Evolutionary conservation across 148 eudicot species (phyloP), one percentile per base, ranked within the genome.

Genomic region (Dianthus caryophyllus): DNA sequence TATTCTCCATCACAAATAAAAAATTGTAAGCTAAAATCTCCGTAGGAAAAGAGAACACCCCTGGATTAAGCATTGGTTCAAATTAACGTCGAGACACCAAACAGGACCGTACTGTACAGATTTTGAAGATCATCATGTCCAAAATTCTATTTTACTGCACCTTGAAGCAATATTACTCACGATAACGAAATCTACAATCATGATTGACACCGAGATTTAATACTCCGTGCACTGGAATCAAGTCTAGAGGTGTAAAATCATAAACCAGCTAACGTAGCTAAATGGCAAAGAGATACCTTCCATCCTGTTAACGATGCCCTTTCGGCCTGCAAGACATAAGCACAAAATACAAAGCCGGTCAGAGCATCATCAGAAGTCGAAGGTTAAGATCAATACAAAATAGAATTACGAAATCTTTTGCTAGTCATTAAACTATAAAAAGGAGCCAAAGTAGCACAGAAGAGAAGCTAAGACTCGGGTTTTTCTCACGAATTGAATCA

Each of bases 271-370:
- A 26, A 64, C 16, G 11, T n/a, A 64, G 10, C 21, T 15, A 47
- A 38, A 57, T 15, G 24, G 68, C 27, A 9, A 58, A 50, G 29
- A 21, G 48, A 47, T 59, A 89, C 98, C 98, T 85, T 85, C 96
- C 71, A 84, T 73, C 77, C 92, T 80, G 70, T 68, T 84, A 27
- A 87, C 71, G 69, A 84, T 76, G 2, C 78, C 82, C 39, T 70
- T 81, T 83, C 81, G 84, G 71, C 84, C 82, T 71, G 71, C 64
- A 68, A 64, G 41, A 71, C 54, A 61, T 30, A 75, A 76, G 47
- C 33, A 66, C 39, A 2, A 10, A 44, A 29, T 17, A 65, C 57
- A 71, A 25, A 27, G 10, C 51, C 0, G 16, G 49, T 31, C 16
- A n/a, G 43, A 57, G 21, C 18, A 36, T 33, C 64, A 18, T 58